A percentile compares a stretch with the other conserved stretches of the same genome.
These are phyloP conservation scores for Saccharomyces pastorianus DNA, from an alignment of 1,139 yeast genomes.

Conservation along the genomic window DNA sequence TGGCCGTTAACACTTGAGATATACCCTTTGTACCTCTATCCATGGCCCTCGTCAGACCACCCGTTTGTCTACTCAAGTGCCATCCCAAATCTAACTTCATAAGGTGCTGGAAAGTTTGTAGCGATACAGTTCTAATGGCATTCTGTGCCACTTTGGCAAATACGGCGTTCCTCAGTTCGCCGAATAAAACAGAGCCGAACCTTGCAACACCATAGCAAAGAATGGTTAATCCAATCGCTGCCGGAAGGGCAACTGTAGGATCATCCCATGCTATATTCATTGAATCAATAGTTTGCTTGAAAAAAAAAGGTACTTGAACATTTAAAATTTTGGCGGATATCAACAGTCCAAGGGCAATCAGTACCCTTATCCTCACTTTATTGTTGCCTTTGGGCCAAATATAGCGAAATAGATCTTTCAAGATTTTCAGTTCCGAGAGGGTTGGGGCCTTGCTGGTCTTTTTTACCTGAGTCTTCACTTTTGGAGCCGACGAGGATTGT, in stretches of 20 bases:
- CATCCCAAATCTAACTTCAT: constrained; percentile 80
- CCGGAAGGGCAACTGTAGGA: constrained; percentile 42
- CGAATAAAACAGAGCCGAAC: constrained; percentile 89
- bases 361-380: constrained; percentile 65
- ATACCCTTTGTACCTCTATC: constrained; percentile 98
- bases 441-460: constrained; percentile 16
- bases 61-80: constrained; percentile 88
- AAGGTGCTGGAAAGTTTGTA: constrained; percentile 76
- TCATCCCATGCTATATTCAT: constrained; percentile 87
- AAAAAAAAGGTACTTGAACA: constrained; percentile 92
- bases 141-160: constrained; percentile 94
- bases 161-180: constrained; percentile 88
- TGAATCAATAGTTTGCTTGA: constrained; percentile 79
- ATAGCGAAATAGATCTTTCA: constrained; percentile 58
- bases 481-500: constrained; percentile 6
- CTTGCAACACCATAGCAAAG: constrained; percentile 90
- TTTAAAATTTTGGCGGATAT: constrained; percentile 76
- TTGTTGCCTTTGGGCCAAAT: constrained; percentile 84
- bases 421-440: constrained; percentile 52
- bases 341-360: constrained; percentile 62
- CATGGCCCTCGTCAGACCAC: constrained; percentile 91
- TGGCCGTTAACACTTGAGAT: constrained; percentile 82
- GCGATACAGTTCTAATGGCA: constrained; percentile 86
- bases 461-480: not conserved
- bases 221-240: constrained; percentile 61